Evolutionary conservation across 495 filamentous ascomycete genomes (phyloP).

Genomic region (Penicillium coffeae): DNA sequence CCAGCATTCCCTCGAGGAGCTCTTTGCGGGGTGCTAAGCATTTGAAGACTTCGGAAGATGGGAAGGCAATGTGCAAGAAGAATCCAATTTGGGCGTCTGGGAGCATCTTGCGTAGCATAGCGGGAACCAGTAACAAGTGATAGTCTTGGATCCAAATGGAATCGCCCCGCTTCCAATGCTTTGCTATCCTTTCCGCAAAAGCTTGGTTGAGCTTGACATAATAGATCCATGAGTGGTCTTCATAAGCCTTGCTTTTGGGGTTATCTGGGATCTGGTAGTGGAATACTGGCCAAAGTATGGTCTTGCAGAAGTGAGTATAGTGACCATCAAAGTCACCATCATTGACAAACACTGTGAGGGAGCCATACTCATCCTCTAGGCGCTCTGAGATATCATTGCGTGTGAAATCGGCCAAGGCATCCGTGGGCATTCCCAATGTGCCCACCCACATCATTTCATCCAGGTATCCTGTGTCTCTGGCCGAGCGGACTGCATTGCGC

Average conservation of each 20-base stretch:
- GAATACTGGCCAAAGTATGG: slow-evolving; percentile 86
- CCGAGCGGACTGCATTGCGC: slow-evolving; percentile 78
- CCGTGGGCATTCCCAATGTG: slow-evolving; percentile 87
- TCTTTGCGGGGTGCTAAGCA: slow-evolving; percentile 81
- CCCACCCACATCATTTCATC: slow-evolving; percentile 82
- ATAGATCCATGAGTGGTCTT: slow-evolving; percentile 93
- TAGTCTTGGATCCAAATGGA: slow-evolving; percentile 95
- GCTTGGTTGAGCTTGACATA: slow-evolving; percentile 87
- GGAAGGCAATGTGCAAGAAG: slow-evolving; percentile 92
- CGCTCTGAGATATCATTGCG: slow-evolving; percentile 75
- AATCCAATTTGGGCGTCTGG: slow-evolving; percentile 92
- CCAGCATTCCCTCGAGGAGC: slow-evolving; percentile 84
- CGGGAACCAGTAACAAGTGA: slow-evolving; percentile 85
- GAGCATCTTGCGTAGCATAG: slow-evolving; percentile 78
- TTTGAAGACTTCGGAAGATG: slow-evolving; percentile 90
- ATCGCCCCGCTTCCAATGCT: slow-evolving; percentile 87
- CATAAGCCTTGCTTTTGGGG: slow-evolving; percentile 94
- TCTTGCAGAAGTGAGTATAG: slow-evolving; percentile 91
- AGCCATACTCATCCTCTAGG: slow-evolving; percentile 73
- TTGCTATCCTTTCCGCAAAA: slow-evolving; percentile 82
- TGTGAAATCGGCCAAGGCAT: slow-evolving; percentile 64
- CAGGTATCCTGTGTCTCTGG: slow-evolving; percentile 57
- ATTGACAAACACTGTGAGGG: slow-evolving; percentile 74
- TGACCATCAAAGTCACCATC: slow-evolving; percentile 90
- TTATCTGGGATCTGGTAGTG: slow-evolving; percentile 96